Evolutionary conservation across 495 filamentous ascomycete species (phyloP).

Genomic region (Penicillium turbatum): DNA sequence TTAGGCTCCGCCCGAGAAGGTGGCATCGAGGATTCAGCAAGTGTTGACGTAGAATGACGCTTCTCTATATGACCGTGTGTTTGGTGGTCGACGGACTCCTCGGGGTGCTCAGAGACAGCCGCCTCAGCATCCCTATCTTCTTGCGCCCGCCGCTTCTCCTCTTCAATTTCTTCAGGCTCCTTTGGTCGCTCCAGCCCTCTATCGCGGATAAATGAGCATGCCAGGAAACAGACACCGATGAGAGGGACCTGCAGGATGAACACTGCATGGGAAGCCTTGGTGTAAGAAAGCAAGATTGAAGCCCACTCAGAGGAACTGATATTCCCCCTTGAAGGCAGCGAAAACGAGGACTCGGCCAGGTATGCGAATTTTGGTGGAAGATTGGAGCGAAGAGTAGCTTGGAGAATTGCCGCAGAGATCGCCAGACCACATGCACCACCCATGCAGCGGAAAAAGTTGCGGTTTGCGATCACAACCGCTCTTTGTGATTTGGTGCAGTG

Average conservation of each 20-base stretch:
- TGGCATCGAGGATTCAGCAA: slow-evolving; percentile 21
- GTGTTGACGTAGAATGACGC: slow-evolving; percentile 17
- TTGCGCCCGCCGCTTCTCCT: slow-evolving; percentile 22
- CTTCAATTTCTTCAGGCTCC: slow-evolving; percentile 38
- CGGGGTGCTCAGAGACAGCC: slow-evolving; percentile 4
- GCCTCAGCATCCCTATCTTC: slow-evolving; percentile 22
- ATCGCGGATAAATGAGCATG: slow-evolving; percentile 51
- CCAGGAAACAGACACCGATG: slow-evolving; percentile 49
- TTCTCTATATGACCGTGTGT: slow-evolving; percentile 5
- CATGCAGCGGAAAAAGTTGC: slow-evolving; percentile 60
- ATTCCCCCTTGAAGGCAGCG: slow-evolving; percentile 30
- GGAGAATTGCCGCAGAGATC: slow-evolving; percentile 54
- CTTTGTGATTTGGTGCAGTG: slow-evolving; percentile 54
- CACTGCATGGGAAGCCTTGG: slow-evolving; percentile 47
- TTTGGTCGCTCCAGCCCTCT: slow-evolving; percentile 49
- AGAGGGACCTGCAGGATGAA: slow-evolving; percentile 54
- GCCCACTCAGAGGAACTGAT: slow-evolving; percentile 37
- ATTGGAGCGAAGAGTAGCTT: slow-evolving; percentile 44
- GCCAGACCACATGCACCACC: slow-evolving; percentile 59
- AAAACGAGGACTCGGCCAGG: slow-evolving; percentile 41
- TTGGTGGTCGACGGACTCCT: background rate
- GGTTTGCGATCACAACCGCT: slow-evolving; percentile 56
- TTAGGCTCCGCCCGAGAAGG: slow-evolving; percentile 13
- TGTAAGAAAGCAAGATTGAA: slow-evolving; percentile 46
- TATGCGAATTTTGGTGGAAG: slow-evolving; percentile 40